Evolutionary conservation across 495 filamentous ascomycete species (phyloP).

Genomic region (Immersiella caudata): DNA sequence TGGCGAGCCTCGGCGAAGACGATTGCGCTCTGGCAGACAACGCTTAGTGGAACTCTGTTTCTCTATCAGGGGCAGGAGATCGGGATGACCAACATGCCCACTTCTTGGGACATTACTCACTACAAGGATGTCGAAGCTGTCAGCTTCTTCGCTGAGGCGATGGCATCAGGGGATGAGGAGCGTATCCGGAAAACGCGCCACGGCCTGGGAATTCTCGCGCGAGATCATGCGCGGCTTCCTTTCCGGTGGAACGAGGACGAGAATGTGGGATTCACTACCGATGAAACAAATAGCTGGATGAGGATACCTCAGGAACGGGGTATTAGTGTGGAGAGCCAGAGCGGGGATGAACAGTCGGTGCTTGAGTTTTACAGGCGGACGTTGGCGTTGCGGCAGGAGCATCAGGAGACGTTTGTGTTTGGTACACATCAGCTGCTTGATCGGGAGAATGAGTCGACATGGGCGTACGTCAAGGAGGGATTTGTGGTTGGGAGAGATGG

Average conservation of each 20-base stretch:
- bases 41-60: conserved; percentile 69
- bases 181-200: conserved; percentile 57
- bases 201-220: conserved; percentile 56
- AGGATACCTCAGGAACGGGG: conserved; percentile 52
- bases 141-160: conserved; percentile 59
- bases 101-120: conserved; percentile 65
- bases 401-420: conserved; percentile 49
- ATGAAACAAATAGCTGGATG: conserved; percentile 53
- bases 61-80: conserved; percentile 79
- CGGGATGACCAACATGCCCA: conserved; percentile 74
- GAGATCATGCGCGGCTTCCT: conserved; percentile 60
- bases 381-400: conserved; percentile 43
- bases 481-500: background rate
- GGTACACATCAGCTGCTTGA: conserved; percentile 49
- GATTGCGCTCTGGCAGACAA: conserved; percentile 45
- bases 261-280: conserved; percentile 33
- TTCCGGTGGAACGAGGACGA: conserved; percentile 61
- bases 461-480: conserved; percentile 46
- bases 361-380: conserved; percentile 51
- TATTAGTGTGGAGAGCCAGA: conserved; percentile 56
- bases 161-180: conserved; percentile 38
- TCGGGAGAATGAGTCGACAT: conserved; percentile 41
- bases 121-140: conserved; percentile 73
- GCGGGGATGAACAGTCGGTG: conserved; percentile 39
- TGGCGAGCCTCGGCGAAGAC: conserved; percentile 59